Conservation (phyloP, 257 asterid genomes). For the Solanum lycopersicoides region DNA sequence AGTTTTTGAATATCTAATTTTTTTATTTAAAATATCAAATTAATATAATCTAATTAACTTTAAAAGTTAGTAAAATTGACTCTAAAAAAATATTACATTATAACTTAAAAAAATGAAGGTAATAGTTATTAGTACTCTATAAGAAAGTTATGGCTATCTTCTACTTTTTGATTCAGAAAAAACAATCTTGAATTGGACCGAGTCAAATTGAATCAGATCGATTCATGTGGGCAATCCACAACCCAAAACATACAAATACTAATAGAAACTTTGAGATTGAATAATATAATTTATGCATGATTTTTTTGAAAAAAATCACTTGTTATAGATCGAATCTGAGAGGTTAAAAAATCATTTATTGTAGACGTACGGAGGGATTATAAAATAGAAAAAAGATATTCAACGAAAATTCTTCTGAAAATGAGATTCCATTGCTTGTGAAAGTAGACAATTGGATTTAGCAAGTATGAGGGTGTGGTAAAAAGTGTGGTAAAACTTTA, state of each 20-base stretch:
- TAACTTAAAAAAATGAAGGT: too few species aligned
- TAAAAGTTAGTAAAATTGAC: too few species aligned
- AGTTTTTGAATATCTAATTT: too few species aligned
- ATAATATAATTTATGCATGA: background rate
- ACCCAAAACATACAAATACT: background rate
- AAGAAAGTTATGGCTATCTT: background rate
- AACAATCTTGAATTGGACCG: too few species aligned
- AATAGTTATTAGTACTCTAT: background rate
- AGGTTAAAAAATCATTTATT: background rate
- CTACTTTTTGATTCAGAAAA: too few species aligned
- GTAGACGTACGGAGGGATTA: background rate
- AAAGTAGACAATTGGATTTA: background rate
- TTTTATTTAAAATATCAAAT: too few species aligned
- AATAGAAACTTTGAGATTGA: background rate
- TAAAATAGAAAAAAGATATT: background rate
- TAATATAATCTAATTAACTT: too few species aligned
- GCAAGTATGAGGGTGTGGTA: background rate
- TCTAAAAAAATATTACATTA: too few species aligned
- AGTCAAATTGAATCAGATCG: too few species aligned
- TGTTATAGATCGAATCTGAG: background rate
- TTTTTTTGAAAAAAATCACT: background rate
- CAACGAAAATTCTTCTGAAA: background rate
- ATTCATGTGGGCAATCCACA: accelerated
- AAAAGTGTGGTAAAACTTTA: background rate
- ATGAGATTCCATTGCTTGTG: background rate